A percentile compares a stretch with the other conserved stretches of the same genome.
These are phyloP conservation scores for Penicillium pulvis DNA, from an alignment of 495 filamentous ascomycete species.

Conservation along the genomic window DNA sequence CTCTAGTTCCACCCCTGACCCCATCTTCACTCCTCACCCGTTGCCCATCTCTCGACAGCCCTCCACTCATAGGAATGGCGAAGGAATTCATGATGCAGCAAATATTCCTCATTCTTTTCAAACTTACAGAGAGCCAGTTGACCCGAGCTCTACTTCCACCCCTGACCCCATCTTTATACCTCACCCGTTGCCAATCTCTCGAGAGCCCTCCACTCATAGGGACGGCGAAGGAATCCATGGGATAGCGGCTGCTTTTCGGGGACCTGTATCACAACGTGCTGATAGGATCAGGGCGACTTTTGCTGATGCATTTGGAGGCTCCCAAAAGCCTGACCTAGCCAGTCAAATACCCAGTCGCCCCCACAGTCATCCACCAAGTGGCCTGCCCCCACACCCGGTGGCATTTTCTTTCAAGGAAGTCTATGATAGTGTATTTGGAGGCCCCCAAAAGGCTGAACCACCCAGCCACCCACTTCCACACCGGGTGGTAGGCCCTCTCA, in stretches of 20 bases:
- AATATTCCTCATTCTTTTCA: too few species aligned
- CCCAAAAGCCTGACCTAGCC: background rate
- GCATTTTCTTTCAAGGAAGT: too few species aligned
- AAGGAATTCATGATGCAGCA: background rate
- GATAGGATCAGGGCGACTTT: background rate
- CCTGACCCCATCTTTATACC: too few species aligned
- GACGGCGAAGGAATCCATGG: background rate
- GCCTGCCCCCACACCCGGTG: too few species aligned
- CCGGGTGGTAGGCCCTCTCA: background rate
- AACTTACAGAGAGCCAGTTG: too few species aligned
- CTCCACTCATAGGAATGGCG: background rate
- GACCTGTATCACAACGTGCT: background rate
- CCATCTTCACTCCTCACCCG: background rate
- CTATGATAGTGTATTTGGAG: too few species aligned
- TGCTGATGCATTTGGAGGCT: background rate
- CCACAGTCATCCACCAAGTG: too few species aligned
- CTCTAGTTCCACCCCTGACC: background rate
- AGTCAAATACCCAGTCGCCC: background rate
- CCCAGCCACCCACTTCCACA: too few species aligned
- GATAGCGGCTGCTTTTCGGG: background rate
- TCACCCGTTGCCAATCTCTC: too few species aligned
- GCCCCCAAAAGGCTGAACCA: too few species aligned
- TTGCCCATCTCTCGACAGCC: background rate
- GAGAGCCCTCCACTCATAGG: too few species aligned
- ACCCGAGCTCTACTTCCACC: too few species aligned